These are phyloP conservation scores for Eucalyptus sideroxylon DNA, from an alignment of 345 rosid genomes.

Conservation along the genomic window DNA sequence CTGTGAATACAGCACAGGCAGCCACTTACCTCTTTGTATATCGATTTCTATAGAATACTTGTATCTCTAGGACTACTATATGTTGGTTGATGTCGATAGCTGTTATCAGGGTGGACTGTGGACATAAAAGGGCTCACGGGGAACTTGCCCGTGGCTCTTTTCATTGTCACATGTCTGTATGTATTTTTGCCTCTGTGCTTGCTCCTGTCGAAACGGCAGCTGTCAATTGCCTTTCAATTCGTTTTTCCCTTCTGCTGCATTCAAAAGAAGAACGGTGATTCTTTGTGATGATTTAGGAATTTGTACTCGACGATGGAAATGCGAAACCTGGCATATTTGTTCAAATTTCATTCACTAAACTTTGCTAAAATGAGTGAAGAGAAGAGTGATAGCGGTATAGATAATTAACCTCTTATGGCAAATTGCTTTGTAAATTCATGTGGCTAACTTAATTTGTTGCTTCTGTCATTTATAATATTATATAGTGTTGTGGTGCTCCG, in stretches of 20 bases:
- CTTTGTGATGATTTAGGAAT: background rate
- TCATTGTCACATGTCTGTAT: background rate
- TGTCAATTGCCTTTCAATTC: background rate
- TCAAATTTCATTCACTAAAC: background rate
- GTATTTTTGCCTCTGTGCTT: fast-evolving
- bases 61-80: too few relatives aligned
- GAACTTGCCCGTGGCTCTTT: background rate
- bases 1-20: too few relatives aligned
- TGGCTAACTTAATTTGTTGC: background rate
- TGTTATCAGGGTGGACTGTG: too few relatives aligned
- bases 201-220: fast-evolving
- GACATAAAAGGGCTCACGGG: background rate
- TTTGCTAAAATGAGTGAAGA: background rate
- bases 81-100: too few relatives aligned
- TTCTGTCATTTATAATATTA: background rate
- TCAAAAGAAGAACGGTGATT: background rate
- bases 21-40: too few relatives aligned
- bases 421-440: background rate
- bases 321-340: too few relatives aligned
- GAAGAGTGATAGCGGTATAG: background rate
- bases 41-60: too few relatives aligned
- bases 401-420: background rate
- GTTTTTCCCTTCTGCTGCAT: background rate
- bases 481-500: background rate
- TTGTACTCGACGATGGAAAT: background rate